Percentiles rank a stretch among this genome's conserved stretches.
These are phyloP conservation scores for Coelastrella sp. DNA, from an alignment of 139 green algal species.

Conservation along the genomic window DNA sequence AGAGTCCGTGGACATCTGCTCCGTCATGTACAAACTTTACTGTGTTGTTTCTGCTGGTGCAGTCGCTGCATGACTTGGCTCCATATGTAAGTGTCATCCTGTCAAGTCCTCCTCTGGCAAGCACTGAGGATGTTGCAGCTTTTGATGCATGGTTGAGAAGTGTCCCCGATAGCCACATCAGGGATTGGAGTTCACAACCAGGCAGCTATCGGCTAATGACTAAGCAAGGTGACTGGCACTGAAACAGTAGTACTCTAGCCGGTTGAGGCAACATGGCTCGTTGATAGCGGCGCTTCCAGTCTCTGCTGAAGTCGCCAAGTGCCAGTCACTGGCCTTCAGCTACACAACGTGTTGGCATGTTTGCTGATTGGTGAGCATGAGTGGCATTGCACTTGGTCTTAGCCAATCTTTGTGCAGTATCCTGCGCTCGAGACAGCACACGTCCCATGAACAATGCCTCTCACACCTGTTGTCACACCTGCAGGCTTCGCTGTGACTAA, in stretches of 20 bases:
- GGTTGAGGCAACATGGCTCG: too few relatives aligned
- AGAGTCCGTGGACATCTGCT: too few relatives aligned
- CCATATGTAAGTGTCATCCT: slow-evolving; percentile 27
- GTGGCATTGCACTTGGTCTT: too few relatives aligned
- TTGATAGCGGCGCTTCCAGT: too few relatives aligned
- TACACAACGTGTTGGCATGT: too few relatives aligned
- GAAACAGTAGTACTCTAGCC: too few relatives aligned
- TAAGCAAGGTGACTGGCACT: slow-evolving; percentile 60
- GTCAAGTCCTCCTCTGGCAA: background rate
- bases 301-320: too few relatives aligned
- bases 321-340: too few relatives aligned
- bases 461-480: background rate
- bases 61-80: background rate
- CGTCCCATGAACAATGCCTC: too few relatives aligned
- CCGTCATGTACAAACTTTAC: background rate
- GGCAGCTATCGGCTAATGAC: slow-evolving; percentile 75
- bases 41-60: background rate
- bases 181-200: slow-evolving; percentile 51
- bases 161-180: slow-evolving; percentile 24
- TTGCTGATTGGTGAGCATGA: too few relatives aligned
- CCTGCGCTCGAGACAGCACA: too few relatives aligned
- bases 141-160: slow-evolving; percentile 11
- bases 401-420: too few relatives aligned
- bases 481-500: slow-evolving; percentile 30
- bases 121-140: background rate